phyloP scores from a whole-genome alignment of 352 stramenopile species.

The Globisporangium recalcitrans region DNA sequence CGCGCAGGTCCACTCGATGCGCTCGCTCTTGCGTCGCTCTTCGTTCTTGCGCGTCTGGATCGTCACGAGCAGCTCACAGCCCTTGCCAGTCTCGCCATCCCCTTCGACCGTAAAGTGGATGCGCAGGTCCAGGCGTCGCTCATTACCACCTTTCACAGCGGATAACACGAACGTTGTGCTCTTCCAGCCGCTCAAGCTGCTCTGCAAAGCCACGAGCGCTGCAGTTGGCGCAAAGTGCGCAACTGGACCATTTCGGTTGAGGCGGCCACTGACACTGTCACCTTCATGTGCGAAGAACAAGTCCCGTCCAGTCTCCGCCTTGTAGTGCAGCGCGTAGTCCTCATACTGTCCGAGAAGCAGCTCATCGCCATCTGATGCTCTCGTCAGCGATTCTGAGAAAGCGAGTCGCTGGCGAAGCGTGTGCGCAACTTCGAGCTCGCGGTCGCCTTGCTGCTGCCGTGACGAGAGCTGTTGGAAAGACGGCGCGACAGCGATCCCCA shows the following conservation, averaged over 20 bases:
- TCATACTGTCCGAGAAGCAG: constrained; percentile 31
- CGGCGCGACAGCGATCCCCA: constrained; percentile 30
- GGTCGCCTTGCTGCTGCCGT: neutral
- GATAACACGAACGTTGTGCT: constrained; percentile 34
- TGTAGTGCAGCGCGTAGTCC: constrained; percentile 30
- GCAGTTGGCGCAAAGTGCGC: constrained; percentile 27
- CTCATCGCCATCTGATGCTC: neutral
- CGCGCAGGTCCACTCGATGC: constrained; percentile 37
- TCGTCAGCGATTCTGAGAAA: constrained; percentile 22
- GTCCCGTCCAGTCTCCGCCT: constrained; percentile 15
- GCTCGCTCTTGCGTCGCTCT: constrained; percentile 14
- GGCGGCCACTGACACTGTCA: neutral
- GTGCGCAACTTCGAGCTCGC: neutral
- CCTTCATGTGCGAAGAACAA: neutral
- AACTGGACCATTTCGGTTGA: neutral
- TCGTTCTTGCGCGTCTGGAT: constrained; percentile 31
- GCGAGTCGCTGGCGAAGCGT: constrained; percentile 1
- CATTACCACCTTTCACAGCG: constrained; percentile 31
- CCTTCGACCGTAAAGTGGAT: constrained; percentile 22
- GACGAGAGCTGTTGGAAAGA: constrained; percentile 18
- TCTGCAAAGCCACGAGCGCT: constrained; percentile 28
- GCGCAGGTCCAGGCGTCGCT: constrained; percentile 20
- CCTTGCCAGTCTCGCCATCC: neutral
- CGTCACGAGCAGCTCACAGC: constrained; percentile 27
- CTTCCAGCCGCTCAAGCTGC: constrained; percentile 23